Conservation (phyloP, 2,329 filamentous ascomycete species). For the Diaporthe vaccinii region DNA sequence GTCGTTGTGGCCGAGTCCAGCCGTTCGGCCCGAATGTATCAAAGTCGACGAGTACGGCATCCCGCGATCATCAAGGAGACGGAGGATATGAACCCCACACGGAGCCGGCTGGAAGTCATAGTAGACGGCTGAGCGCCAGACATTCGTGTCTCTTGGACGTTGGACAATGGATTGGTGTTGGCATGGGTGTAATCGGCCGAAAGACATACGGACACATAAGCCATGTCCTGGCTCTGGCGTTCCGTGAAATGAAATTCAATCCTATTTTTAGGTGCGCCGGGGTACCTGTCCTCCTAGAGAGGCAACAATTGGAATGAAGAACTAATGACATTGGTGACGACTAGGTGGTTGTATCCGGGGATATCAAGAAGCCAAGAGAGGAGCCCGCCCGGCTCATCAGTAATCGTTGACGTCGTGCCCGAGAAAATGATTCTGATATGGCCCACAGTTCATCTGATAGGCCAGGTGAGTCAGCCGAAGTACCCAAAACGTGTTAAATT, state of each 20-base stretch:
- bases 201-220: neutral
- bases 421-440: neutral
- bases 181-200: neutral
- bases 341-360: neutral
- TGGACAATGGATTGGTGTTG: neutral
- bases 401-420: neutral
- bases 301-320: neutral
- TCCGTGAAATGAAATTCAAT: neutral
- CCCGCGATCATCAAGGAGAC: neutral
- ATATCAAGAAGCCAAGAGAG: too few species aligned
- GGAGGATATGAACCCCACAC: neutral
- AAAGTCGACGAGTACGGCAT: neutral
- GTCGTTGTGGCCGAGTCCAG: too few species aligned
- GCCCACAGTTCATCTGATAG: neutral
- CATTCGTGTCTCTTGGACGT: neutral
- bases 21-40: neutral
- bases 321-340: neutral
- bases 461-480: neutral
- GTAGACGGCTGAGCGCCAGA: neutral
- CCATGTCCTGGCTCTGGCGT: neutral
- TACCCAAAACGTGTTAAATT: too few species aligned
- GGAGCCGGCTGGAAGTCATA: neutral
- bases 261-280: neutral
- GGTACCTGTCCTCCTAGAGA: accelerated
- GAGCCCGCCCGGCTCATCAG: neutral